Percentiles rank a stretch among this genome's conserved stretches.
Conservation (phyloP, 2,329 filamentous ascomycete species). For the Paraconiothyrium brasiliense region DNA sequence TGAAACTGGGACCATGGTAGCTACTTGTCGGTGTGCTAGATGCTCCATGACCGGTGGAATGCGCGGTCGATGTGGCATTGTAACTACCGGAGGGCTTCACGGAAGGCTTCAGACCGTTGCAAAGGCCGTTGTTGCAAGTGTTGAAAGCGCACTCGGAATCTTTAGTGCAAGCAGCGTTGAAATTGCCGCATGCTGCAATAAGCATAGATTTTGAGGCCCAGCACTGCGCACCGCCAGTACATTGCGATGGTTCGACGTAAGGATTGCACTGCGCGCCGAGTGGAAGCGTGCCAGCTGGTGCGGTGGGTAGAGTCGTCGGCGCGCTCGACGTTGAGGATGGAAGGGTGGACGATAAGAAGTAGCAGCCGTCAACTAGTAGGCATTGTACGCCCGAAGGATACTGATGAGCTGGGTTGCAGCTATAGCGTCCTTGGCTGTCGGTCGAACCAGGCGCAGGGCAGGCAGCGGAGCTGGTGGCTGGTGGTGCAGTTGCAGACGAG, state of each 20-base stretch:
- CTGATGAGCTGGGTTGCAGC: conserved; percentile 12
- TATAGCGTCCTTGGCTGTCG: conserved; percentile 10
- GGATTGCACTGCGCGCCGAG: conserved; percentile 31
- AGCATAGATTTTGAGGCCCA: conserved; percentile 27
- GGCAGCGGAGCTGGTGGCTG: conserved; percentile 16
- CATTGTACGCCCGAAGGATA: conserved; percentile 6
- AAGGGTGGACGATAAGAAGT: conserved; percentile 1
- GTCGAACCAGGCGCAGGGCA: conserved; percentile 10
- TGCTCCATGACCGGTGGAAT: conserved; percentile 1
- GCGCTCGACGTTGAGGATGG: conserved; percentile 1
- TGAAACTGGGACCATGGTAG: conserved; percentile 21
- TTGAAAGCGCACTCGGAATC: conserved; percentile 30
- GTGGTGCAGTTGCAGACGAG: conserved; percentile 19
- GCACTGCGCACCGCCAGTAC: conserved; percentile 23
- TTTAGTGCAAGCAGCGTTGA: conserved; percentile 26
- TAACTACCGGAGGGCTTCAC: conserved; percentile 15
- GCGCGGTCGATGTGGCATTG: conserved; percentile 20
- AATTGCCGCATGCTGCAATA: conserved; percentile 29
- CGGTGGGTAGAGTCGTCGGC: conserved; percentile 24
- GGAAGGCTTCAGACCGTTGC: conserved; percentile 24
- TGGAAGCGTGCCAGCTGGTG: conserved; percentile 25
- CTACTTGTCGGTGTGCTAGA: conserved; percentile 15
- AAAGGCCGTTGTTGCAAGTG: conserved; percentile 27
- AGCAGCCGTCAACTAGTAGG: conserved; percentile 6
- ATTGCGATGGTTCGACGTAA: conserved; percentile 21